Percentiles rank a stretch among this genome's conserved stretches.
Evolutionary conservation across 108 stramenopile genomes (phyloP).

Genomic region (Hondaea fermentalgiana): DNA sequence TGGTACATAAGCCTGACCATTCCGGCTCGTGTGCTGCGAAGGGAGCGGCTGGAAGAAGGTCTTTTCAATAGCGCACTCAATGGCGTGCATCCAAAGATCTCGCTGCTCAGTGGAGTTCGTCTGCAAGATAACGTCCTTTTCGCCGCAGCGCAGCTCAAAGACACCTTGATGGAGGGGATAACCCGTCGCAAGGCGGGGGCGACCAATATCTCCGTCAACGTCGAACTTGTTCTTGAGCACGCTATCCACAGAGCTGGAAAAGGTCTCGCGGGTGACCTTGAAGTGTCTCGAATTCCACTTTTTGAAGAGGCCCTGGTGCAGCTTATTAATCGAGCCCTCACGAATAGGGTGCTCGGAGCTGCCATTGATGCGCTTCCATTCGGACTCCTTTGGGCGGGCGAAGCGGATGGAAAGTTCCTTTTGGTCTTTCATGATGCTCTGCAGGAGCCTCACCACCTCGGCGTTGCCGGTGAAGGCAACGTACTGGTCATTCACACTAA

Average conservation of each 20-base stretch:
- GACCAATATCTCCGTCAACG: not conserved
- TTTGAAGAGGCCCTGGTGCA: not conserved
- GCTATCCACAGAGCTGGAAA: not conserved
- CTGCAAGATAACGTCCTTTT: not conserved
- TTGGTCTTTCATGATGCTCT: not conserved
- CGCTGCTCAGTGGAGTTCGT: not conserved
- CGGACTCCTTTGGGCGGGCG: not conserved
- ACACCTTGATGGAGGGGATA: slow-evolving; percentile 7
- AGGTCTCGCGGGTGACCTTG: slow-evolving; percentile 7
- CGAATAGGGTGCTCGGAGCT: not conserved
- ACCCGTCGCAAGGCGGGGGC: not conserved
- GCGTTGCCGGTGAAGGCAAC: not conserved
- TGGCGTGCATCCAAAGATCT: slow-evolving; percentile 7
- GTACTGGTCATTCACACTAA: slow-evolving; percentile 5
- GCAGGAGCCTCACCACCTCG: not conserved
- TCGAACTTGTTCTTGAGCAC: not conserved
- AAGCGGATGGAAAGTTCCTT: not conserved
- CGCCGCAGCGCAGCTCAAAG: slow-evolving; percentile 1
- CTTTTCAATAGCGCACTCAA: not conserved
- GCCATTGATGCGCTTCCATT: not conserved
- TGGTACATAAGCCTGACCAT: not conserved
- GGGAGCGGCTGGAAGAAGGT: slow-evolving; percentile 2
- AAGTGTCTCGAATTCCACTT: not conserved
- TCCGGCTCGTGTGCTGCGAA: not conserved
- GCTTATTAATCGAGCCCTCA: not conserved